Percentiles rank a stretch among this genome's conserved stretches.
Evolutionary conservation across 352 stramenopile genomes (phyloP).

Genomic region (Phytopythium litorale): DNA sequence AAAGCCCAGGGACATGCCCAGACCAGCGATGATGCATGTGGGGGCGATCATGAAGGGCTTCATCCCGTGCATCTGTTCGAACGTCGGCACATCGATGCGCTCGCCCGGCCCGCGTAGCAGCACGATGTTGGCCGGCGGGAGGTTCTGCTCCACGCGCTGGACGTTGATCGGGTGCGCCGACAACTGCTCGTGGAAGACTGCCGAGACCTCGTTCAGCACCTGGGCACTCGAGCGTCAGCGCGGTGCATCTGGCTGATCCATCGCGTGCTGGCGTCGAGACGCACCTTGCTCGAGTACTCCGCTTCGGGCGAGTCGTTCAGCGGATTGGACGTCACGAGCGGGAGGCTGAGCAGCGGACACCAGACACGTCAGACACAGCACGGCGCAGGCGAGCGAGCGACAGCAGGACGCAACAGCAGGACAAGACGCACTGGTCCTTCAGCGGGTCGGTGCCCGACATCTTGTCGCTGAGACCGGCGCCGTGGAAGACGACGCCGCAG

Average conservation of each 20-base stretch:
- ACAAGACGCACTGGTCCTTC: constrained; percentile 72
- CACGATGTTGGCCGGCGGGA: constrained; percentile 85
- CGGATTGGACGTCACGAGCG: constrained; percentile 51
- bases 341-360: constrained; percentile 38
- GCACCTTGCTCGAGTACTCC: constrained; percentile 64
- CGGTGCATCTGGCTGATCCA: not conserved
- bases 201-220: constrained; percentile 76
- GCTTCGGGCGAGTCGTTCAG: constrained; percentile 63
- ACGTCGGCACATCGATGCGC: constrained; percentile 81
- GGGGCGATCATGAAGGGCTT: constrained; percentile 87
- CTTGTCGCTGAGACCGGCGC: constrained; percentile 72
- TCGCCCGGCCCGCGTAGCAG: constrained; percentile 79
- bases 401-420: not conserved
- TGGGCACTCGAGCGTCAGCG: constrained; percentile 3
- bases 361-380: not conserved
- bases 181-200: constrained; percentile 58
- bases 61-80: constrained; percentile 76
- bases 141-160: constrained; percentile 33
- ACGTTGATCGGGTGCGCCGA: constrained; percentile 77
- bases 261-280: not conserved
- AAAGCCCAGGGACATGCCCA: constrained; percentile 85
- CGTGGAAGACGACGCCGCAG: constrained; percentile 86
- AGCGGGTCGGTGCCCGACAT: constrained; percentile 86
- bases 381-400: not conserved
- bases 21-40: constrained; percentile 85